phyloP scores from a whole-genome alignment of 257 asterid genomes.

The Jacaranda copaia region DNA sequence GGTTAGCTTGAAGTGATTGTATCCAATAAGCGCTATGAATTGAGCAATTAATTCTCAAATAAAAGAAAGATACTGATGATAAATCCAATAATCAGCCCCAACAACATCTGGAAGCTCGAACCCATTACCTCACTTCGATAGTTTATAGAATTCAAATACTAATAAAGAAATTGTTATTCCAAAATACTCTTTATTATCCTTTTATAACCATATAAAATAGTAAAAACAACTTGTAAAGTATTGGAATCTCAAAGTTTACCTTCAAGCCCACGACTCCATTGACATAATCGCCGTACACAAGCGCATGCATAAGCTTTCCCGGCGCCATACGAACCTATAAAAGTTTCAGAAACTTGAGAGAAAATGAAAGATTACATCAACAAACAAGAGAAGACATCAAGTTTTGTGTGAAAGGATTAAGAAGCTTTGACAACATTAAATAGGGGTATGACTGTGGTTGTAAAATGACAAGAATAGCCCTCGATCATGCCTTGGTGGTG shows the following conservation, averaged over 20 bases:
- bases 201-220: background rate
- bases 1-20: too few species aligned
- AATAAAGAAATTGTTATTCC: too few species aligned
- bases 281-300: conserved; percentile 50
- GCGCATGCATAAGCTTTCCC: conserved; percentile 60
- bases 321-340: background rate
- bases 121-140: too few species aligned
- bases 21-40: too few species aligned
- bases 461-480: conserved; percentile 22
- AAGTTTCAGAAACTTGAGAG: background rate
- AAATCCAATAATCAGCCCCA: too few species aligned
- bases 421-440: background rate
- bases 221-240: background rate
- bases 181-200: too few species aligned
- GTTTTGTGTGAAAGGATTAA: background rate
- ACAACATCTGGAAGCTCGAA: too few species aligned
- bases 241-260: conserved; percentile 39
- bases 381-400: background rate
- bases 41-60: too few species aligned
- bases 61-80: too few species aligned
- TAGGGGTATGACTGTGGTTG: background rate
- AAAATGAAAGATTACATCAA: background rate
- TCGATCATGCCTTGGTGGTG: conserved; percentile 13
- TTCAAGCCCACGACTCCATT: conserved; percentile 59
- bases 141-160: too few species aligned